These are phyloP conservation scores for Chrysosporium queenslandicum DNA, from an alignment of 2,329 filamentous ascomycete genomes.

Conservation along the genomic window DNA sequence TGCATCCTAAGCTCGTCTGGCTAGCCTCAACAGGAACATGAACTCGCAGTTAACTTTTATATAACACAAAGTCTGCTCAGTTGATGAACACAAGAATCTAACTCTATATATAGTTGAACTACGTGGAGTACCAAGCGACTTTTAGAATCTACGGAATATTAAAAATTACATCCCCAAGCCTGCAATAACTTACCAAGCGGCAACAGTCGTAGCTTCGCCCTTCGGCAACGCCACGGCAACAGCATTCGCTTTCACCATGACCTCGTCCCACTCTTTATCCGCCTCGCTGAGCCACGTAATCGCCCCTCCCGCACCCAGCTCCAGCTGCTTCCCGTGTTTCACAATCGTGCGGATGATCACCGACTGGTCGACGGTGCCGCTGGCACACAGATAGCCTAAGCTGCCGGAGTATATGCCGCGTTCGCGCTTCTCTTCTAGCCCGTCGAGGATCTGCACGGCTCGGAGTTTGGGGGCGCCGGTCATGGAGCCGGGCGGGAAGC, in stretches of 20 bases:
- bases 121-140: no score
- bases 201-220: slow-evolving; percentile 19
- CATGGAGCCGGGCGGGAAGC: slow-evolving; percentile 82
- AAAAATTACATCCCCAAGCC: no score
- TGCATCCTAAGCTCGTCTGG: no score
- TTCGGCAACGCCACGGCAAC: slow-evolving; percentile 30
- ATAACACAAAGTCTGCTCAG: no score
- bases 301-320: slow-evolving; percentile 77
- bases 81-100: no score
- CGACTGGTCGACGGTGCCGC: slow-evolving; percentile 78
- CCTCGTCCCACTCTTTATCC: slow-evolving; percentile 78
- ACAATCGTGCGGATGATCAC: slow-evolving; percentile 82
- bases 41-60: no score
- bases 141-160: no score
- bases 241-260: slow-evolving; percentile 60
- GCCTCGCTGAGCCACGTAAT: slow-evolving; percentile 75
- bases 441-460: slow-evolving; percentile 69
- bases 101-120: no score
- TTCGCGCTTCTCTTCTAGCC: slow-evolving; percentile 50
- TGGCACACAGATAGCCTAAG: slow-evolving; percentile 78
- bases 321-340: slow-evolving; percentile 23
- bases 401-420: slow-evolving; percentile 79
- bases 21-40: no score
- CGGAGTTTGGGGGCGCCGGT: slow-evolving; percentile 92
- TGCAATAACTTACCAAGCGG: background rate